phyloP scores from a whole-genome alignment of 306 rosid genomes.

The Cucurbita maxima region DNA sequence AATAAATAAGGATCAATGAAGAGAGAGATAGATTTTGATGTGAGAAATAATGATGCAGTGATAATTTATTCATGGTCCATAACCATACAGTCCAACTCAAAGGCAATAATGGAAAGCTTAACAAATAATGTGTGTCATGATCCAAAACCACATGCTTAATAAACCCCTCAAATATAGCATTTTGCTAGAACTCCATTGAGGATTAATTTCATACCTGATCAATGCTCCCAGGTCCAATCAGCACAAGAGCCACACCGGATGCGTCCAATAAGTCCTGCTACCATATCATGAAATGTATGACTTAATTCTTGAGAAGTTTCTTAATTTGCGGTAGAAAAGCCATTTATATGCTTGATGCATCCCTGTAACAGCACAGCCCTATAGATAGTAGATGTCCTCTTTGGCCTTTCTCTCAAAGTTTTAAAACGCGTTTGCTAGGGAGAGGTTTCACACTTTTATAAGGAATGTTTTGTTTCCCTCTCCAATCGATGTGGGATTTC shows the following conservation, averaged over 20 bases:
- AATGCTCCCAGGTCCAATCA: slow-evolving; percentile 87
- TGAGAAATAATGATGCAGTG: not conserved
- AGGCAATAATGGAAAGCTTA: not conserved
- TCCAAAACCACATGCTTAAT: not conserved
- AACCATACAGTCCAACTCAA: not conserved
- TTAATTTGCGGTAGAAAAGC: not conserved
- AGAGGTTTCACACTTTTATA: no score
- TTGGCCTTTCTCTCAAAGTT: no score
- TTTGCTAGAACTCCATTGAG: not conserved
- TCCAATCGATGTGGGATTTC: no score
- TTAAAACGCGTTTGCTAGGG: no score
- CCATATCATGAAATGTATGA: slow-evolving; percentile 3
- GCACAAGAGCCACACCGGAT: slow-evolving; percentile 70
- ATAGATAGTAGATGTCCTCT: no score
- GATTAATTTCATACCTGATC: slow-evolving; percentile 39
- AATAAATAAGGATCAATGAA: not conserved
- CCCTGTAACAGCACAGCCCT: no score
- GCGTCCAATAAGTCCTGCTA: slow-evolving; percentile 70
- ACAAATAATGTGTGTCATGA: not conserved
- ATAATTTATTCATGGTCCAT: not conserved
- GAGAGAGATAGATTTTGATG: not conserved
- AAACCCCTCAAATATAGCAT: not conserved
- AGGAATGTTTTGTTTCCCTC: no score
- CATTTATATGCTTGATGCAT: no score
- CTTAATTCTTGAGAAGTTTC: not conserved